Evolutionary conservation across 805 yeast species (phyloP).

Genomic region (Jamesozyma piceae): DNA sequence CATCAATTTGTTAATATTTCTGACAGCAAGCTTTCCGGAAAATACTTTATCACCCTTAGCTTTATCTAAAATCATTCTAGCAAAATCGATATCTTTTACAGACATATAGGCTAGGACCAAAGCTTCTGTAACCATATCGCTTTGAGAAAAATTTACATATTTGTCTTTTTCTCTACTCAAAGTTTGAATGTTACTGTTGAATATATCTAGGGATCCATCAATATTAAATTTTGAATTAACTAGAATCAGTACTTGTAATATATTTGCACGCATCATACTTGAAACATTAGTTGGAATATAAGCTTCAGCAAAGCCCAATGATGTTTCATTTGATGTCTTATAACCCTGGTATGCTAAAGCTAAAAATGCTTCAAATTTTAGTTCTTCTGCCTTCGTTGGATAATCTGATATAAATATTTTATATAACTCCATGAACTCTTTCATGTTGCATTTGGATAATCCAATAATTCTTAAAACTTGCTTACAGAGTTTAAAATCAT

Average conservation of each 20-base stretch:
- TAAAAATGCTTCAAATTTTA: conserved; percentile 36
- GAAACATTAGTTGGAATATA: conserved; percentile 22
- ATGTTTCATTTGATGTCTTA: conserved; percentile 22
- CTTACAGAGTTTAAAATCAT: conserved; percentile 20
- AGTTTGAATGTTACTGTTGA: conserved; percentile 37
- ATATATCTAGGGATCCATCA: conserved; percentile 35
- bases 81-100: conserved; percentile 45
- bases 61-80: conserved; percentile 41
- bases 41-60: conserved; percentile 34
- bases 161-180: conserved; percentile 30
- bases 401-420: conserved; percentile 34
- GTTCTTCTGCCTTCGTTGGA: conserved; percentile 33
- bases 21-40: conserved; percentile 34
- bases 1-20: conserved; percentile 35
- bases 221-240: conserved; percentile 34
- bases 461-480: conserved; percentile 17
- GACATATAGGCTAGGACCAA: conserved; percentile 37
- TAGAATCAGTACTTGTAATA: conserved; percentile 35
- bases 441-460: conserved; percentile 12
- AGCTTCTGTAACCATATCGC: conserved; percentile 40
- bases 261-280: conserved; percentile 25
- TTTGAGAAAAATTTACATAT: conserved; percentile 28
- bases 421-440: conserved; percentile 31
- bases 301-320: conserved; percentile 33
- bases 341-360: conserved; percentile 36